Conservation (phyloP, 306 rosid genomes). For the Arachis hypogaea region DNA sequence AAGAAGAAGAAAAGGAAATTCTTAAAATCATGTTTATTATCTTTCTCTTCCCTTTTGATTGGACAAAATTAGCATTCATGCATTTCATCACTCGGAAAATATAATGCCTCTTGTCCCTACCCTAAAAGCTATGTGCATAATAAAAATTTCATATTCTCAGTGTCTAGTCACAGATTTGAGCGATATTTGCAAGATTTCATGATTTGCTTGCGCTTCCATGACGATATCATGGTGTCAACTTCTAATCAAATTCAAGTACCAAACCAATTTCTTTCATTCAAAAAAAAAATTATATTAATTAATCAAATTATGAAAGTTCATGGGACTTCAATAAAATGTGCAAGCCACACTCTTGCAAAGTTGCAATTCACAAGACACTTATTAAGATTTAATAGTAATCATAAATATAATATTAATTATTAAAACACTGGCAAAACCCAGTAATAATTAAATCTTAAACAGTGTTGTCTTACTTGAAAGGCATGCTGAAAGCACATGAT, state of each 20-base stretch:
- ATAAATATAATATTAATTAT: background rate
- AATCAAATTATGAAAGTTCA: too few species aligned
- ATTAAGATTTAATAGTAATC: background rate
- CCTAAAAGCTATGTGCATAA: background rate
- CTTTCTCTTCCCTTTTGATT: conserved; percentile 43
- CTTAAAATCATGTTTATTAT: conserved; percentile 2
- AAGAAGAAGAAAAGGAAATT: background rate
- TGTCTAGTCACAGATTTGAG: conserved; percentile 13
- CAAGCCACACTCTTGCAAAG: background rate
- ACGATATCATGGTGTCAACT: conserved; percentile 40
- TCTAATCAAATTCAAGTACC: too few species aligned
- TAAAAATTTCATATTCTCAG: conserved; percentile 11
- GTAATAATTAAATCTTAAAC: background rate
- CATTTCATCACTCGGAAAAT: conserved; percentile 20
- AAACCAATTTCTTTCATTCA: background rate
- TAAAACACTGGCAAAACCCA: background rate
- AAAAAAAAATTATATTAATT: background rate
- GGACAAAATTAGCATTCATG: conserved; percentile 47
- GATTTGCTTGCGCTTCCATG: conserved; percentile 31
- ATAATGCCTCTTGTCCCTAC: conserved; percentile 37
- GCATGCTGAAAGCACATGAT: conserved; percentile 27
- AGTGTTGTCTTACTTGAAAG: conserved; percentile 4
- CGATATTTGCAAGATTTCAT: background rate
- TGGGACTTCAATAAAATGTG: conserved; percentile 1
- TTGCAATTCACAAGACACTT: too few species aligned